These are phyloP conservation scores for Canna indica DNA, from an alignment of 176 grass and related monocot genomes.

Conservation along the genomic window DNA sequence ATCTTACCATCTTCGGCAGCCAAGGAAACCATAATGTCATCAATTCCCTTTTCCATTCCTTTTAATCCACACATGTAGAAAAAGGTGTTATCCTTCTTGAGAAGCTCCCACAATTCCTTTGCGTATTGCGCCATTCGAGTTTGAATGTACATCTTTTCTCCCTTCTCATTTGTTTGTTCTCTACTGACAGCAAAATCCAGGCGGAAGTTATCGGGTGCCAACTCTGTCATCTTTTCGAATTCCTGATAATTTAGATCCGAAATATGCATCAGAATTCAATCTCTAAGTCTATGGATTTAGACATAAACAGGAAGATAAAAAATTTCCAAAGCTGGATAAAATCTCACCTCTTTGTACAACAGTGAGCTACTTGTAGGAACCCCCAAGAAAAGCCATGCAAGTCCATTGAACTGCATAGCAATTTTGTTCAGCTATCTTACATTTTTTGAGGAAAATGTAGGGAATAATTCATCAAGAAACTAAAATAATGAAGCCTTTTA, in stretches of 20 bases:
- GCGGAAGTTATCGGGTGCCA: slow-evolving; percentile 67
- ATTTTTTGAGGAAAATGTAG: neutral
- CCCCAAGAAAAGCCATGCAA: slow-evolving; percentile 95
- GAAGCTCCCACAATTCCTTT: slow-evolving; percentile 72
- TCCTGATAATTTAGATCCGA: slow-evolving; percentile 30
- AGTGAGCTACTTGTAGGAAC: slow-evolving; percentile 74
- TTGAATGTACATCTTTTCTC: slow-evolving; percentile 98
- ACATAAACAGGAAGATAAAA: neutral
- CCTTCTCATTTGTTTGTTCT: slow-evolving; percentile 65
- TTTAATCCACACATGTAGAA: slow-evolving; percentile 91
- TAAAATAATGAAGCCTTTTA: neutral
- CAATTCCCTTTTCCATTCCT: slow-evolving; percentile 99
- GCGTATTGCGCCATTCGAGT: slow-evolving; percentile 82
- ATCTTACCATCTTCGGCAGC: slow-evolving; percentile 65
- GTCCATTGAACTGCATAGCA: slow-evolving; percentile 66
- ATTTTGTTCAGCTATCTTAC: neutral
- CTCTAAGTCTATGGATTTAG: neutral
- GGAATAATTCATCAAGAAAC: neutral
- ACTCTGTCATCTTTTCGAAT: slow-evolving; percentile 83
- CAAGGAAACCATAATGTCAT: slow-evolving; percentile 70
- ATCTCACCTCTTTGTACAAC: slow-evolving; percentile 68
- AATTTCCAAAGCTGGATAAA: neutral
- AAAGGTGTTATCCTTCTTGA: slow-evolving; percentile 98
- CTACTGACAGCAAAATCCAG: slow-evolving; percentile 84
- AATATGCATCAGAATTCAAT: neutral